phyloP scores from a whole-genome alignment of 2,329 filamentous ascomycete species.

The Ophiognomonia clavigignenti-juglandacearum region DNA sequence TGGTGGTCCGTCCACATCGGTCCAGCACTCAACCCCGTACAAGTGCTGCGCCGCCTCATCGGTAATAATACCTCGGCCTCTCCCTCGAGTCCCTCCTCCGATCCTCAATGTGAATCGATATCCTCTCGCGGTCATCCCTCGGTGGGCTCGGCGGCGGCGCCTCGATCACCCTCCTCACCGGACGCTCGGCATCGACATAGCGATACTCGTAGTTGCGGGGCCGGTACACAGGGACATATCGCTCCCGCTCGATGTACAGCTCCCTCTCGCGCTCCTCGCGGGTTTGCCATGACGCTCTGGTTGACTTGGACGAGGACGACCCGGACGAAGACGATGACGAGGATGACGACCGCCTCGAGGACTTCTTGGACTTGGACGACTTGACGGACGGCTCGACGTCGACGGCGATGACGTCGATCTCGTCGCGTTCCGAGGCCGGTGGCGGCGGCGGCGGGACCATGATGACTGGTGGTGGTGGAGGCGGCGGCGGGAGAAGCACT shows the following conservation, averaged over 20 bases:
- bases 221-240: conserved; percentile 36
- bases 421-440: conserved; percentile 18
- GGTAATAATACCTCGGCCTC: conserved; percentile 27
- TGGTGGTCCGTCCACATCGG: too few species aligned
- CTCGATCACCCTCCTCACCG: conserved; percentile 29
- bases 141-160: conserved; percentile 25
- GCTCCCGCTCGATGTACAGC: conserved; percentile 49
- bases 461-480: conserved; percentile 16
- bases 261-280: conserved; percentile 27
- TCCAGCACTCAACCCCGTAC: not conserved
- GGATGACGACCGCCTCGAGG: conserved; percentile 2
- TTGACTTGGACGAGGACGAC: conserved; percentile 9
- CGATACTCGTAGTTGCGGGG: conserved; percentile 43
- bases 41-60: too few species aligned
- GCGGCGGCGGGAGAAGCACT: conserved; percentile 19
- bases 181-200: conserved; percentile 43
- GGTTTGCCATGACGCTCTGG: conserved; percentile 16
- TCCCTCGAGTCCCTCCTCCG: conserved; percentile 28
- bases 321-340: conserved; percentile 9
- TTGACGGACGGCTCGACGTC: conserved; percentile 22
- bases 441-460: conserved; percentile 18
- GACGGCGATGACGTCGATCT: conserved; percentile 24
- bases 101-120: conserved; percentile 29
- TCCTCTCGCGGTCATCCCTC: conserved; percentile 26
- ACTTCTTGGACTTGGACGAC: conserved; percentile 1